These are phyloP conservation scores for Saccharomycopsis sp. DNA, from an alignment of 805 yeast genomes.

Conservation along the genomic window DNA sequence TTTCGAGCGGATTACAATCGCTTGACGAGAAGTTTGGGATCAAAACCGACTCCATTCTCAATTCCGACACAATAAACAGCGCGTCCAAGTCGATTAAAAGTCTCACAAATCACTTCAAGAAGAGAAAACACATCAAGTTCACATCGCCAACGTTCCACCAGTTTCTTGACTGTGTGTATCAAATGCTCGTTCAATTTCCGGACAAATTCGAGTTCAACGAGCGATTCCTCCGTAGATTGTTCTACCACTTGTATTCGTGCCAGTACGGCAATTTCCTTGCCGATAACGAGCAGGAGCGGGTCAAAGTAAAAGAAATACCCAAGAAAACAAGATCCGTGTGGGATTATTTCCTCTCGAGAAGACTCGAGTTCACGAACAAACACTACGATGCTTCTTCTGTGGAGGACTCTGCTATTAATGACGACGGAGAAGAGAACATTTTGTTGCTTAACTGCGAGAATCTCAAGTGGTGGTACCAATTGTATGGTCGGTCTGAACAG, in stretches of 20 bases:
- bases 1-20: constrained; percentile 4
- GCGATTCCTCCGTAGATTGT: constrained; percentile 71
- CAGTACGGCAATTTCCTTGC: constrained; percentile 89
- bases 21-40: constrained; percentile 15
- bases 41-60: constrained; percentile 12
- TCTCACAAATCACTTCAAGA: constrained; percentile 46
- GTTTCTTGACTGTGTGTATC: constrained; percentile 85
- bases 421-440: constrained; percentile 28
- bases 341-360: constrained; percentile 85
- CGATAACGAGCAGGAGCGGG: constrained; percentile 63
- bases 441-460: constrained; percentile 55
- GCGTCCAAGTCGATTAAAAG: constrained; percentile 41
- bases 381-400: constrained; percentile 28
- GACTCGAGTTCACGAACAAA: constrained; percentile 57
- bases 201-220: constrained; percentile 79
- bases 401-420: constrained; percentile 3
- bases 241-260: constrained; percentile 87
- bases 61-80: constrained; percentile 29
- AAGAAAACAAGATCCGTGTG: constrained; percentile 71
- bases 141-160: constrained; percentile 94
- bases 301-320: constrained; percentile 32
- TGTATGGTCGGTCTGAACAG: constrained; percentile 68
- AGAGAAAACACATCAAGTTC: constrained; percentile 44
- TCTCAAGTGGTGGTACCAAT: constrained; percentile 85
- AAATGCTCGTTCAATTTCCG: constrained; percentile 66